These are phyloP conservation scores for Claviceps africana DNA, from an alignment of 2,329 filamentous ascomycete genomes.

Conservation along the genomic window DNA sequence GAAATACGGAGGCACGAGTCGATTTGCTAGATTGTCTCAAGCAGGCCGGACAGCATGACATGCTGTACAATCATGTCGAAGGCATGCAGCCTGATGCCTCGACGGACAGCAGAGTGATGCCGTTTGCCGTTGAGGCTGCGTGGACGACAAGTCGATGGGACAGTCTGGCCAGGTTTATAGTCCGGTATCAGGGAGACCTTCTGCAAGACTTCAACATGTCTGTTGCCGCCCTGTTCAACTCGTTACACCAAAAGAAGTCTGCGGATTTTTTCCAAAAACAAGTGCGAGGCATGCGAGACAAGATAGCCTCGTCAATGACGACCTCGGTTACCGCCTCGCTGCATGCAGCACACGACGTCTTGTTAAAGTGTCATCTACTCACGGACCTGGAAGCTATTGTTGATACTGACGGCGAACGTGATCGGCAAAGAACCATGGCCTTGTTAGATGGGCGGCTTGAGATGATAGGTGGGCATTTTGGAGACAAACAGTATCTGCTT, in stretches of 20 bases:
- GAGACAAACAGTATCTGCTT: slow-evolving; percentile 87
- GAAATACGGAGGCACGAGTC: slow-evolving; percentile 63
- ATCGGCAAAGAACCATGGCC: slow-evolving; percentile 18
- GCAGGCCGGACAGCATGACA: slow-evolving; percentile 90
- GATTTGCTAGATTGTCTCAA: slow-evolving; percentile 79
- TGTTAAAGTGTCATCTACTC: slow-evolving; percentile 76
- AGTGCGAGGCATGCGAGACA: slow-evolving; percentile 52
- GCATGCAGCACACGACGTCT: slow-evolving; percentile 68
- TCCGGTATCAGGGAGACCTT: slow-evolving; percentile 34
- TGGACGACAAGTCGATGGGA: slow-evolving; percentile 82
- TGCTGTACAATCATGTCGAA: slow-evolving; percentile 75
- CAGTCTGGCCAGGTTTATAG: slow-evolving; percentile 54
- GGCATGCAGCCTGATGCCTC: slow-evolving; percentile 46
- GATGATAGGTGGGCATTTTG: slow-evolving; percentile 73
- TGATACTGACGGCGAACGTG: slow-evolving; percentile 28
- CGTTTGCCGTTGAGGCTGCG: slow-evolving; percentile 79
- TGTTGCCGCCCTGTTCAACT: slow-evolving; percentile 47
- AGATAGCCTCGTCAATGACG: slow-evolving; percentile 61
- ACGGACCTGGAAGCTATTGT: slow-evolving; percentile 75
- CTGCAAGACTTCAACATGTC: slow-evolving; percentile 64
- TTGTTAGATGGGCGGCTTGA: slow-evolving; percentile 64
- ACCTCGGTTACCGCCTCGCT: slow-evolving; percentile 66
- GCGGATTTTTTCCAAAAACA: slow-evolving; percentile 39
- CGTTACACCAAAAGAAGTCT: slow-evolving; percentile 40
- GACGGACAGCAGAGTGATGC: slow-evolving; percentile 51